These are phyloP conservation scores for Sarcodon sp. DNA, from an alignment of 768 basidiomycete genomes.

Conservation along the genomic window DNA sequence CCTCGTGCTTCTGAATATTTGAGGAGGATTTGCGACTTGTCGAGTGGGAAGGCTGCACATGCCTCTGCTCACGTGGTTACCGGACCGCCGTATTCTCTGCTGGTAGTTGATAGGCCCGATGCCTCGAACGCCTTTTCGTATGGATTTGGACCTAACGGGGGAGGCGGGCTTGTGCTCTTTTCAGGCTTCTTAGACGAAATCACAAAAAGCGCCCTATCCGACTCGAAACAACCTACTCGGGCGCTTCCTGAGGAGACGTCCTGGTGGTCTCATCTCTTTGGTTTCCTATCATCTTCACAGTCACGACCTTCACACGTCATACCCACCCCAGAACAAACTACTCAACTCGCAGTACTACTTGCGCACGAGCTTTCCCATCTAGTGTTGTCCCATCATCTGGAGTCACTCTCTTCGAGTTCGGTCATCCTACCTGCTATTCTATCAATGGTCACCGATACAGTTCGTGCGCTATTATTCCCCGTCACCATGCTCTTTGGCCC, in stretches of 20 bases:
- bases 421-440: slow-evolving; percentile 74
- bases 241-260: slow-evolving; percentile 17
- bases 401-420: slow-evolving; percentile 76
- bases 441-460: slow-evolving; percentile 63
- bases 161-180: slow-evolving; percentile 89
- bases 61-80: slow-evolving; percentile 33
- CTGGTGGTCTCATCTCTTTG: slow-evolving; percentile 36
- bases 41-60: slow-evolving; percentile 27
- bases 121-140: slow-evolving; percentile 89
- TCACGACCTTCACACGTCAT: slow-evolving; percentile 24
- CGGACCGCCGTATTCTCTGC: slow-evolving; percentile 82
- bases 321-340: slow-evolving; percentile 73
- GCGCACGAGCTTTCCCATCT: slow-evolving; percentile 93
- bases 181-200: slow-evolving; percentile 89
- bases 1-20: slow-evolving; percentile 68
- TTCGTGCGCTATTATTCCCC: slow-evolving; percentile 75
- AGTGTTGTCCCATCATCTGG: slow-evolving; percentile 81
- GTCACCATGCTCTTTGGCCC: slow-evolving; percentile 88
- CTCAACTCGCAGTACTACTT: slow-evolving; percentile 80
- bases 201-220: no score
- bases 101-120: slow-evolving; percentile 81
- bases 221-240: slow-evolving; percentile 21
- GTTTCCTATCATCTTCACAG: slow-evolving; percentile 25
- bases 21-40: slow-evolving; percentile 37
- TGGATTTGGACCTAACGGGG: slow-evolving; percentile 86